phyloP scores from a whole-genome alignment of 805 yeast species.

The Vanderwaltozyma yarrowii region DNA sequence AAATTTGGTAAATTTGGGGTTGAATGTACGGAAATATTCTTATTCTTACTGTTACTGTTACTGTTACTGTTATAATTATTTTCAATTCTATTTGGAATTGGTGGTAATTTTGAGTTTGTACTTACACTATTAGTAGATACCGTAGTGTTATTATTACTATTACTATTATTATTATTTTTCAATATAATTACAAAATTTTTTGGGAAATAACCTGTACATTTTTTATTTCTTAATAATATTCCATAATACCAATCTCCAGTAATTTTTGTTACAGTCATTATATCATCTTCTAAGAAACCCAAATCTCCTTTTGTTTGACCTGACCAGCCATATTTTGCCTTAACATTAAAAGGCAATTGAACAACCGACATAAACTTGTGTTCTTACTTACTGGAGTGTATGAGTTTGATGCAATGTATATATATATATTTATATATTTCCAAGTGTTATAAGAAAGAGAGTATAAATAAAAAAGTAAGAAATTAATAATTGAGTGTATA shows the following conservation, averaged over 20 bases:
- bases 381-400: too few species aligned
- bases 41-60: background rate
- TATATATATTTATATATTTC: too few species aligned
- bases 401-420: too few species aligned
- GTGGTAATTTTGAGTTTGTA: slow-evolving; percentile 7
- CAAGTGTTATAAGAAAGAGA: too few species aligned
- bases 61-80: background rate
- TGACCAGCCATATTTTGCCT: slow-evolving; percentile 87
- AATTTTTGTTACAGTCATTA: slow-evolving; percentile 73
- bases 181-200: slow-evolving; percentile 66
- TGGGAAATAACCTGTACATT: slow-evolving; percentile 74
- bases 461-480: too few species aligned
- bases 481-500: too few species aligned
- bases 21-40: background rate
- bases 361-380: background rate
- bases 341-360: slow-evolving; percentile 56
- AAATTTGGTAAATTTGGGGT: slow-evolving; percentile 1
- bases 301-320: slow-evolving; percentile 84
- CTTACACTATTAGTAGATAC: background rate
- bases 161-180: slow-evolving; percentile 15
- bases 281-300: slow-evolving; percentile 90
- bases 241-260: slow-evolving; percentile 96
- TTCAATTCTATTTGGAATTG: slow-evolving; percentile 8
- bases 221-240: slow-evolving; percentile 61
- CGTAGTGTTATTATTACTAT: background rate